These are phyloP conservation scores for Podospora australis DNA, from an alignment of 495 filamentous ascomycete genomes.

Conservation along the genomic window DNA sequence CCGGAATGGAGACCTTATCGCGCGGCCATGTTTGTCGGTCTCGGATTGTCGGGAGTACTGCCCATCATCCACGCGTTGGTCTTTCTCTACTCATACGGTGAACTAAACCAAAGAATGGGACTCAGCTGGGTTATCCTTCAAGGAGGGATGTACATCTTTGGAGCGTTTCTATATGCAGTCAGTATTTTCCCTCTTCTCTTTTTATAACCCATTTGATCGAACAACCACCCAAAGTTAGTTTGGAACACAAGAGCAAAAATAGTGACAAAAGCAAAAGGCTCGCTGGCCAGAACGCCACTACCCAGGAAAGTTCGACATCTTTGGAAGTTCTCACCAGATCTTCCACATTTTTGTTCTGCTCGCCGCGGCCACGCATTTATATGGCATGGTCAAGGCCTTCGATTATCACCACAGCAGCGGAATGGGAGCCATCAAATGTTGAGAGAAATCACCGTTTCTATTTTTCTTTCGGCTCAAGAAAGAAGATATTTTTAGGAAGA, in stretches of 20 bases:
- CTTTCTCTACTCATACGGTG: conserved; percentile 41
- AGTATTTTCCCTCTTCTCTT: conserved; percentile 2
- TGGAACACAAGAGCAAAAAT: too few species aligned
- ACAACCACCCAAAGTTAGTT: background rate
- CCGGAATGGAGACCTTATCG: conserved; percentile 78
- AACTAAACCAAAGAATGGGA: conserved; percentile 62
- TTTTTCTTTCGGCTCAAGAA: background rate
- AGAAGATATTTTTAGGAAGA: background rate
- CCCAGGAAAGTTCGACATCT: conserved; percentile 66
- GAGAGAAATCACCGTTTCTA: conserved; percentile 29
- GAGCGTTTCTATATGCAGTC: conserved; percentile 74
- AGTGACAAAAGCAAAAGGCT: conserved; percentile 22
- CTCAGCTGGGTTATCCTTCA: conserved; percentile 72
- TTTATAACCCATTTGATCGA: background rate
- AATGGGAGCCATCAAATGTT: too few species aligned
- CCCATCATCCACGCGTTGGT: conserved; percentile 65
- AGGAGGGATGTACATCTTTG: conserved; percentile 77
- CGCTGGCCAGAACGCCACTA: conserved; percentile 56
- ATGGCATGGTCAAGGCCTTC: conserved; percentile 52
- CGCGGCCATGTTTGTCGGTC: conserved; percentile 82
- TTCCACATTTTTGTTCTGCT: conserved; percentile 69
- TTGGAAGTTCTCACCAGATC: conserved; percentile 72
- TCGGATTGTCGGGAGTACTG: conserved; percentile 78
- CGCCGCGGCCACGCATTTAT: conserved; percentile 58
- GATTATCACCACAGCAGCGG: conserved; percentile 39